These are phyloP conservation scores for Azolla pinnata DNA, from an alignment of 75 land plant species.

Conservation along the genomic window DNA sequence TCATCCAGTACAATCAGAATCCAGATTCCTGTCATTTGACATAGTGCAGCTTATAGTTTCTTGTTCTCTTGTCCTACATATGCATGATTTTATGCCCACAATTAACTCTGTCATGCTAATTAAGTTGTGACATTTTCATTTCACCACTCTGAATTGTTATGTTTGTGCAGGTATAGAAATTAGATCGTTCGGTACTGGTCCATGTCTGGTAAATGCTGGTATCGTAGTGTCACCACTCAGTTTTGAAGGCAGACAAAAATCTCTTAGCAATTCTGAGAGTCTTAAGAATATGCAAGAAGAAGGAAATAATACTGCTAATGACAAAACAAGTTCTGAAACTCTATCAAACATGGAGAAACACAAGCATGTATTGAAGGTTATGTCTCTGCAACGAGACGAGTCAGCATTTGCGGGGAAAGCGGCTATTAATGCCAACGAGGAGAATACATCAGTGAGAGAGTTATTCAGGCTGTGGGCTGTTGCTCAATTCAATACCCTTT, in stretches of 20 bases:
- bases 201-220: background rate
- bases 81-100: no score
- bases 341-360: background rate
- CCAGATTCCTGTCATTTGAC: no score
- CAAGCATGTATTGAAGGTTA: background rate
- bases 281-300: background rate
- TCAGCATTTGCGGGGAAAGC: no score
- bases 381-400: no score
- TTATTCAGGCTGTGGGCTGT: background rate
- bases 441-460: background rate
- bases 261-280: background rate
- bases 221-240: background rate
- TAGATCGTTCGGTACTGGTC: background rate
- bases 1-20: no score
- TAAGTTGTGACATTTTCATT: no score
- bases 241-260: background rate
- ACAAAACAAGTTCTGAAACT: no score
- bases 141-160: no score
- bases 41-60: no score
- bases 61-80: no score
- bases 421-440: no score
- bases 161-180: background rate
- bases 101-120: no score
- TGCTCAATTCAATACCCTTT: background rate
- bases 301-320: background rate